Base-by-base conservation (phyloP, 306 rosid species). In the Ziziphus jujuba region DNA sequence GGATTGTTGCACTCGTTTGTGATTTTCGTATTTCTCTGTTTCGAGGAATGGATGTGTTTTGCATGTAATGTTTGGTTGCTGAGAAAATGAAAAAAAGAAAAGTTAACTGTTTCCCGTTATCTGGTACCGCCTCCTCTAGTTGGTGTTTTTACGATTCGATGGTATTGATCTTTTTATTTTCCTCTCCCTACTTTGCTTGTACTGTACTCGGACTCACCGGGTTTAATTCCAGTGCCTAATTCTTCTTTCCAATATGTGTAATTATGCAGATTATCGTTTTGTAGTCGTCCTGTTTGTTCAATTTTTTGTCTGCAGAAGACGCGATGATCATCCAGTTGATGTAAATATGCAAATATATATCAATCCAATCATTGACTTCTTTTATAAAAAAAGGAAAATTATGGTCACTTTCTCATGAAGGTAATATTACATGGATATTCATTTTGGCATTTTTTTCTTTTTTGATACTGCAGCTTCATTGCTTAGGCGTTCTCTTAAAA, bases 401-500 rank as follows among this genome's bases (percentile, higher is more conserved):
- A 22, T 20, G 1, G 17, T 45, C 14, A 12, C 20, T 33, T 40
- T 19, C 5, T 34, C 9, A 16, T 9, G 24, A 20, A n/a, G 8
- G 3, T n/a, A 7, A 7, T 35, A 3, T 7, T 38, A 11, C 8
- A 35, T 40, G 3, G 17, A 14, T 6, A 20, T 50, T 16, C 22
- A 50, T 38, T 38, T 38, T 38, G 44, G 44, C 10, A 5, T 50
- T 50, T 50, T 60, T 15, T 25, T 56, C 59, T 57, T 48, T 57
- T 9, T 34, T 60, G 28, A 22, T 77, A 71, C 33, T 70, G 74
- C 84, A 93, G 99, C 87, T 93, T 70, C 97, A 93, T 78, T 88
- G 95, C 71, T 74, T 90, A 6, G 97, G 97, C 52, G 74, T 77
- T 81, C 92, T 93, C 17, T 76, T 93, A 40, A 88, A 88, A 53